Base-by-base conservation (phyloP, 2,329 filamentous ascomycete genomes). In the Talaromyces piceae region DNA sequence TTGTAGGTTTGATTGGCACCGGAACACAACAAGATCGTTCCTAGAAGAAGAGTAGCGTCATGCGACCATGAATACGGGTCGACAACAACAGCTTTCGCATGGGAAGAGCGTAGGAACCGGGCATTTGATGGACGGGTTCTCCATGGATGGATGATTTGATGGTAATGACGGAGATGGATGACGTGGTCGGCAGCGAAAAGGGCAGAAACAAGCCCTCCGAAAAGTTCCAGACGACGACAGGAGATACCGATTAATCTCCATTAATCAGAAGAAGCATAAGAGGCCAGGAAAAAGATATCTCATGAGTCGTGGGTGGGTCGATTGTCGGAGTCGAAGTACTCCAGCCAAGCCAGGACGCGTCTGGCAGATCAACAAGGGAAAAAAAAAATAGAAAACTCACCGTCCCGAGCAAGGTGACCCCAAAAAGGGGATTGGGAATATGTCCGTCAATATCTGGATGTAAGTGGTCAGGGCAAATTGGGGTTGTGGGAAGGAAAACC, bases 351-450 rank as follows among this genome's bases (percentile, higher is more conserved):
- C 62, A 61, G 56, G 56, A 63, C 59, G 63, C 58, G 61, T 57
- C 57, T 62, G 50, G 57, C 41, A 55, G 54, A 54, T 53, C 59
- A 53, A 59, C 57, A 62, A 60, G 58, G 62, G 62, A 60, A 69
- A 63, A 61, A 37, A 39, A 46, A 41, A 62, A 61, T 28, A 39
- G 44, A 41, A 62, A 59, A 57, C 59, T 78, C 70, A 81, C 79
- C 77, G 72, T 79, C 77, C 78, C 82, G 81, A 71, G 66, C 72
- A 70, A 68, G 72, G 70, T 73, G 70, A 73, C 72, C 74, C 74
- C 72, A 66, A 66, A 60, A 58, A 50, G 60, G 65, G 62, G 63
- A 59, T 53, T 53, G 20, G 6, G 46, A 41, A 25, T 13, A 39
- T 18, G 25, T 20, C n/a, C 45, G 23, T 22, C 51, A 53, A 55